Evolutionary conservation across 208 protist species (phyloP).

Genomic region (Acanthamoeba lenticulata): DNA sequence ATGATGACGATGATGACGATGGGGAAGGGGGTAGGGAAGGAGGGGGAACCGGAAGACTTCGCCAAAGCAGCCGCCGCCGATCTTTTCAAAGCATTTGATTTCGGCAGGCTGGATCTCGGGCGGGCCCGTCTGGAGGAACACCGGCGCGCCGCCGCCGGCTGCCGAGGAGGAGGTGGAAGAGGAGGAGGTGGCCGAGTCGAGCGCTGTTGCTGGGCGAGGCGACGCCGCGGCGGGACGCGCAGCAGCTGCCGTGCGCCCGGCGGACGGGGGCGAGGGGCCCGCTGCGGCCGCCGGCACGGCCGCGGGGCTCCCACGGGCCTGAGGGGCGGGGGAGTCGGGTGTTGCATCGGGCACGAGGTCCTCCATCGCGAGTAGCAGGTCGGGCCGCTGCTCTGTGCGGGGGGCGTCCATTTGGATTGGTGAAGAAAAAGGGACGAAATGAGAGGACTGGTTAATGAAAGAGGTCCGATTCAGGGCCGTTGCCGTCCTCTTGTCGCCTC

Average conservation of each 20-base stretch:
- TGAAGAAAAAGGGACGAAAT: neutral
- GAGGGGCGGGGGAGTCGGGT: neutral
- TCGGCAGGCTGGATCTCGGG: slow-evolving; percentile 61
- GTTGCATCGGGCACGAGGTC: too few species aligned
- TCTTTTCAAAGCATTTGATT: slow-evolving; percentile 46
- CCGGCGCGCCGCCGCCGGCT: neutral
- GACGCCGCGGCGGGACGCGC: too few species aligned
- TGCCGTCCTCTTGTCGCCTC: too few species aligned
- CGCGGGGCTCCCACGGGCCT: too few species aligned
- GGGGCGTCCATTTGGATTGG: neutral
- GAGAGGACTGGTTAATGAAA: too few species aligned
- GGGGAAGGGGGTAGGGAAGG: neutral
- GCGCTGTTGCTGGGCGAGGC: too few species aligned
- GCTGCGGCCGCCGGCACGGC: too few species aligned
- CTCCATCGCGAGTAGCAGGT: neutral
- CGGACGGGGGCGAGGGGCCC: too few species aligned
- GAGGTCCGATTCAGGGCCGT: too few species aligned
- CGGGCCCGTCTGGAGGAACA: neutral
- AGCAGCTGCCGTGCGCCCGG: too few species aligned
- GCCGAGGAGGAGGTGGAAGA: neutral
- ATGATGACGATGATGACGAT: too few species aligned
- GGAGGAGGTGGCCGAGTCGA: neutral
- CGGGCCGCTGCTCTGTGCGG: neutral
- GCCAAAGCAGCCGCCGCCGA: slow-evolving; percentile 64
- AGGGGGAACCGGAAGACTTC: neutral